Conservation (phyloP, 495 filamentous ascomycete genomes). For the Aspergillus conjunctus region DNA sequence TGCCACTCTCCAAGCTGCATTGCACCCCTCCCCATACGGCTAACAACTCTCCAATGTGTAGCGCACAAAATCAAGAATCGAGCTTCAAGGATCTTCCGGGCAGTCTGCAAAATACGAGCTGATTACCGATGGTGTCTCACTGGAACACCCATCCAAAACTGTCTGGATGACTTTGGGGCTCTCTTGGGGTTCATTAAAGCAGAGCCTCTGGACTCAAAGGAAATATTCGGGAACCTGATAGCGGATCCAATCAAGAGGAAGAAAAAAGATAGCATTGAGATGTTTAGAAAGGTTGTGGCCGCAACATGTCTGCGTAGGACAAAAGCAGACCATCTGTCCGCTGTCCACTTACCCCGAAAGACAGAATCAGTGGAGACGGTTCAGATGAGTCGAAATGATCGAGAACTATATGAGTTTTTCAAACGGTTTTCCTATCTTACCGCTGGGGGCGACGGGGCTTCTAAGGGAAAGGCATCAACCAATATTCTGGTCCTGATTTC, state of each 20-base stretch:
- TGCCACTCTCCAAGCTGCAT: not conserved
- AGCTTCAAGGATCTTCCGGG: not conserved
- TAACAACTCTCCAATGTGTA: not conserved
- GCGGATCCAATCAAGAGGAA: not conserved
- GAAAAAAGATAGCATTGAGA: not conserved
- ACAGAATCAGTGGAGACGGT: not conserved
- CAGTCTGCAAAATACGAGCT: not conserved
- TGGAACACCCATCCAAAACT: not conserved
- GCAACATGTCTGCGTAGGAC: not conserved
- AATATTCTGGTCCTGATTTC: not conserved
- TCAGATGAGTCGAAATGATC: not conserved
- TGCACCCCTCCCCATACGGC: not conserved
- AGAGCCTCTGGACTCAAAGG: not conserved
- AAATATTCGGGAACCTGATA: not conserved
- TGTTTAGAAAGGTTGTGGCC: not conserved
- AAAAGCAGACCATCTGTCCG: not conserved
- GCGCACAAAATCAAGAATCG: not conserved
- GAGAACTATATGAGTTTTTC: constrained; percentile 5
- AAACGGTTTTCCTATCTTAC: not conserved
- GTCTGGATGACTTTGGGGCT: not conserved
- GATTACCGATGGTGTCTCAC: not conserved
- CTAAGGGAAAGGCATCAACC: not conserved
- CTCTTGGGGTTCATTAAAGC: not conserved
- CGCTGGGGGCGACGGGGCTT: not conserved
- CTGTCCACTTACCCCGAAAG: not conserved